Evolutionary conservation across 257 asterid species (phyloP).

Genomic region (Solanum tarijense): DNA sequence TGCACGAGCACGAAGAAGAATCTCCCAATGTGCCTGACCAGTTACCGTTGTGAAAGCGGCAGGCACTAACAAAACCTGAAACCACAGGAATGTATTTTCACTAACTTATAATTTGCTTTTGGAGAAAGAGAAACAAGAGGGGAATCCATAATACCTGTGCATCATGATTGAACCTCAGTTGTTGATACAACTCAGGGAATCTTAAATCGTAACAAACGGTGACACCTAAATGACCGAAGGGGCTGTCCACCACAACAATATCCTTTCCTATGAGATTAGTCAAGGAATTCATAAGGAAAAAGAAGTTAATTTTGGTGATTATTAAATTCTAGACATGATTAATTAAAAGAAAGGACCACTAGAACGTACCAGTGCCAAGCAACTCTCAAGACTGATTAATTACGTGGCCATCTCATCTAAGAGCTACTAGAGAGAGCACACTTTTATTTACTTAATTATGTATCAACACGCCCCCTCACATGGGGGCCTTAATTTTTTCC

Average conservation of each 20-base stretch:
- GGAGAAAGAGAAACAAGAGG: not conserved
- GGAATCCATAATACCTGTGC: conserved; percentile 34
- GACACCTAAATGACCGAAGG: conserved; percentile 73
- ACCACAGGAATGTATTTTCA: not conserved
- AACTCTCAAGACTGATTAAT: not conserved
- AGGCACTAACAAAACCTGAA: conserved; percentile 73
- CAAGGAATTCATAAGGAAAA: not conserved
- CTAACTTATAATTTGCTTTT: not conserved
- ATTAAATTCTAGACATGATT: not conserved
- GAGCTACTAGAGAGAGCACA: not conserved
- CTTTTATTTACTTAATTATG: not conserved
- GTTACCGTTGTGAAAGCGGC: conserved; percentile 83
- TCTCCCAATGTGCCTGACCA: conserved; percentile 93
- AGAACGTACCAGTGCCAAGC: not conserved
- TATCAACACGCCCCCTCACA: not conserved
- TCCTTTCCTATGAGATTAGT: conserved; percentile 39
- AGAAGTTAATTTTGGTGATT: not conserved
- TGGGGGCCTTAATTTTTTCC: not conserved
- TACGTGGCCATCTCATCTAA: not conserved
- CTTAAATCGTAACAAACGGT: conserved; percentile 93
- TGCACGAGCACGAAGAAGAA: conserved; percentile 92
- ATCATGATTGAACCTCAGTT: conserved; percentile 61
- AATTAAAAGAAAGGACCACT: not conserved
- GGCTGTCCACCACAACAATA: conserved; percentile 59
- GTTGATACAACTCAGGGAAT: conserved; percentile 92